Percentiles rank a stretch among this genome's conserved stretches.
phyloP scores from a whole-genome alignment of 306 rosid species.

The Echinosophora koreensis region DNA sequence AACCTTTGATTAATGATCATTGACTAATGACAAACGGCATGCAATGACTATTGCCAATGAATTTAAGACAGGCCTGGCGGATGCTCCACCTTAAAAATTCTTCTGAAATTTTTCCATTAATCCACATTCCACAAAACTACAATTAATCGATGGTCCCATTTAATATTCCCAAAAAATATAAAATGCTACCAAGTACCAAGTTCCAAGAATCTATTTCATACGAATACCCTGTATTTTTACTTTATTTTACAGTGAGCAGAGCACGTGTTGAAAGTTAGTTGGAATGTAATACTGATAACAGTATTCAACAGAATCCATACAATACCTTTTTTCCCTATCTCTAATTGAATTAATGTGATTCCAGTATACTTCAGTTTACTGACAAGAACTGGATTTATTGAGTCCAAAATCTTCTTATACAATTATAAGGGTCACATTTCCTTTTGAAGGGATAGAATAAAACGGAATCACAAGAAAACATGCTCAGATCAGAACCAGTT shows the following conservation, averaged over 20 bases:
- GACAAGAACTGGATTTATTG: background rate
- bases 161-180: slow-evolving; percentile 3
- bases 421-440: background rate
- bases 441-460: background rate
- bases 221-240: slow-evolving; percentile 1
- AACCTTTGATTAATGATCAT: background rate
- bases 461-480: background rate
- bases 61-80: slow-evolving; percentile 15
- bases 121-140: slow-evolving; percentile 20
- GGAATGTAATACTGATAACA: background rate
- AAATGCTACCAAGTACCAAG: background rate
- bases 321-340: background rate
- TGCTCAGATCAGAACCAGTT: slow-evolving; percentile 10
- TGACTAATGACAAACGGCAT: background rate
- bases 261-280: background rate
- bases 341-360: background rate
- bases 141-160: background rate
- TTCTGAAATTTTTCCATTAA: slow-evolving; percentile 16
- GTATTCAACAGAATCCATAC: background rate
- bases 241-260: background rate
- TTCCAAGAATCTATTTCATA: slow-evolving; percentile 16
- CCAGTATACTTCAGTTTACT: slow-evolving; percentile 18
- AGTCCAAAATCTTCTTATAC: background rate
- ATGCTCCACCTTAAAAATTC: slow-evolving; percentile 20
- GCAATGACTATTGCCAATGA: background rate